phyloP scores from a whole-genome alignment of 2,329 filamentous ascomycete species.

The Fusarium verticillioides region DNA sequence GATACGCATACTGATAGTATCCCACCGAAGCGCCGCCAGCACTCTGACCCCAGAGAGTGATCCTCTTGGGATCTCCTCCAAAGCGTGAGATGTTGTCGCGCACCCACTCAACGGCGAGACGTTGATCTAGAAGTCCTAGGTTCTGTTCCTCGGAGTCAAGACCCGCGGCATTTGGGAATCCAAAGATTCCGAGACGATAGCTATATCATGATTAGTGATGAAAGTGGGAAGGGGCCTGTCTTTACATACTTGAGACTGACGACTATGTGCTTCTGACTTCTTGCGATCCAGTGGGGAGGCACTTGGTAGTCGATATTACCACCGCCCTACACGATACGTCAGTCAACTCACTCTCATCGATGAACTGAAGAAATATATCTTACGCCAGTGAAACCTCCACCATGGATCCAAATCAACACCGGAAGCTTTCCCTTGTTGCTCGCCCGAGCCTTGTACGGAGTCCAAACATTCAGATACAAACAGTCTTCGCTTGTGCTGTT shows the following conservation, averaged over 20 bases:
- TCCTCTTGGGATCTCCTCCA: not conserved
- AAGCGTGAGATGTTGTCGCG: not conserved
- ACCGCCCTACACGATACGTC: not conserved
- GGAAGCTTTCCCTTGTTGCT: not conserved
- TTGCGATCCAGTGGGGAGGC: not conserved
- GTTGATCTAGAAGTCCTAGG: constrained; percentile 1
- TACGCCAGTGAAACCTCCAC: not conserved
- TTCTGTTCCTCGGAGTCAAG: not conserved
- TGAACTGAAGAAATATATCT: not conserved
- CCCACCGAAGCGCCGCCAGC: constrained; percentile 4
- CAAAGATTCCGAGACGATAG: constrained; percentile 7
- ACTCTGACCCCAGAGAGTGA: constrained; percentile 11
- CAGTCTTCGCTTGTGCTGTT: constrained; percentile 14
- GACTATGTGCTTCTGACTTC: constrained; percentile 12
- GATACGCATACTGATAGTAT: constrained; percentile 13
- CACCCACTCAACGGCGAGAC: constrained; percentile 8
- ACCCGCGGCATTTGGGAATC: not conserved
- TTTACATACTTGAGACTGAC: constrained; percentile 1
- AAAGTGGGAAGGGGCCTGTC: too few relatives aligned
- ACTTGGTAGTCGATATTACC: constrained; percentile 9
- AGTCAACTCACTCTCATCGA: not conserved
- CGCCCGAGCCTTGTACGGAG: not conserved
- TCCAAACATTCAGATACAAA: constrained; percentile 4
- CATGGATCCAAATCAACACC: constrained; percentile 9
- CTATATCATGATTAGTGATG: not conserved